These are phyloP conservation scores for Macaranga tanarius DNA, from an alignment of 441 rosid genomes.

Conservation along the genomic window DNA sequence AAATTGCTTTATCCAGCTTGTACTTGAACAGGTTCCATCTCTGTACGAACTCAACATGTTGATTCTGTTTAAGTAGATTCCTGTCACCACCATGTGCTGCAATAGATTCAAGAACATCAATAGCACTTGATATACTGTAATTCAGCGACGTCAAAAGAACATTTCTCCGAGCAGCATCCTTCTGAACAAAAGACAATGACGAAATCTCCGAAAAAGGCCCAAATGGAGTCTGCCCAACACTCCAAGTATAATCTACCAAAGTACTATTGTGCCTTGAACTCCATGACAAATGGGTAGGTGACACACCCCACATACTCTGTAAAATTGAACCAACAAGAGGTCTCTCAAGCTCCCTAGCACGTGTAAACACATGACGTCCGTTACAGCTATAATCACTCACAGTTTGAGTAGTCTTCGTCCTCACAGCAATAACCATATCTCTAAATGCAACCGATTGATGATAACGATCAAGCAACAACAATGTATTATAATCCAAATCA, in stretches of 20 bases:
- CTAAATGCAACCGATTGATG: constrained; percentile 87
- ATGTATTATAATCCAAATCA: constrained; percentile 66
- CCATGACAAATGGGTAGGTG: constrained; percentile 88
- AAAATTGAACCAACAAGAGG: constrained; percentile 85
- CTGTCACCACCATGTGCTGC: constrained; percentile 78
- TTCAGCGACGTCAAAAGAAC: constrained; percentile 69
- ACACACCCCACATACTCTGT: constrained; percentile 99
- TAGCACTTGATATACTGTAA: constrained; percentile 70
- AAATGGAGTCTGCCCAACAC: constrained; percentile 92
- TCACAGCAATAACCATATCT: constrained; percentile 92
- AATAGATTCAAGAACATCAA: constrained; percentile 70
- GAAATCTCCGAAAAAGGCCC: constrained; percentile 88
- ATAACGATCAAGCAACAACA: constrained; percentile 76
- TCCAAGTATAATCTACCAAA: constrained; percentile 91
- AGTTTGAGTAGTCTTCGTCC: constrained; percentile 74
- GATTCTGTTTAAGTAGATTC: constrained; percentile 60
- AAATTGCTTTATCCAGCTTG: constrained; percentile 75
- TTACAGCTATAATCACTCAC: constrained; percentile 95
- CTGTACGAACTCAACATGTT: constrained; percentile 61
- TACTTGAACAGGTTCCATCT: constrained; percentile 83
- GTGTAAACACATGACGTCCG: constrained; percentile 83
- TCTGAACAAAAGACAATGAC: constrained; percentile 82
- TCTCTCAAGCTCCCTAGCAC: constrained; percentile 73
- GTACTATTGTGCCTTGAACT: constrained; percentile 78
- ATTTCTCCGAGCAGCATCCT: constrained; percentile 86